Evolutionary conservation across 2,329 filamentous ascomycete genomes (phyloP).

Genomic region (Chrysoporthe deuterocubensis): DNA sequence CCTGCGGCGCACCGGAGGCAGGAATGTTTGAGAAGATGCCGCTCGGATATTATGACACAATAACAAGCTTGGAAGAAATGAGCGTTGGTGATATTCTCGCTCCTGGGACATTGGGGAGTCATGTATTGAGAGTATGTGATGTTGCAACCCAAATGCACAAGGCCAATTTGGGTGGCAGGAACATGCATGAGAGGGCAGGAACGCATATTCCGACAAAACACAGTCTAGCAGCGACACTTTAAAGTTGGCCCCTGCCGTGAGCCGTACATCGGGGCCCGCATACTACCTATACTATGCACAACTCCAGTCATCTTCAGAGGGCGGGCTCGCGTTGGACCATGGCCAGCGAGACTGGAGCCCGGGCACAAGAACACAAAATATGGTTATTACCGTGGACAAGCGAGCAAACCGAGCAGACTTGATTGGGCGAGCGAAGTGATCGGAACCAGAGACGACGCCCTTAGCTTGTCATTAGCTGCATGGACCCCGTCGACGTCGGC

Average conservation of each 20-base stretch:
- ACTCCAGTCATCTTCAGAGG: conserved; percentile 1
- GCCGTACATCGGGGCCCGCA: conserved; percentile 4
- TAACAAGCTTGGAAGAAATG: not conserved
- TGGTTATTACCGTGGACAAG: conserved; percentile 22
- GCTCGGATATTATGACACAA: not conserved
- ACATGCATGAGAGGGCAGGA: not conserved
- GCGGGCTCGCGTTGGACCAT: conserved; percentile 6
- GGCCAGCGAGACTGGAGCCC: conserved; percentile 1
- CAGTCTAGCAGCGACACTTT: not conserved
- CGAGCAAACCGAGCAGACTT: conserved; percentile 12
- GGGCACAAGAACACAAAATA: conserved; percentile 15
- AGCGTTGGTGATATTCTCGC: not conserved
- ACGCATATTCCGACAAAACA: not conserved
- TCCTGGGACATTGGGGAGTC: not conserved
- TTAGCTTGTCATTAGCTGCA: conserved; percentile 17
- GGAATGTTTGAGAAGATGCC: not conserved
- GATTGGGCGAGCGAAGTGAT: conserved; percentile 19
- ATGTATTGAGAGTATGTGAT: not conserved
- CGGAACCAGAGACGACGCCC: conserved; percentile 11
- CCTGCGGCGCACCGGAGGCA: not conserved
- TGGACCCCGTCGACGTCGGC: not conserved
- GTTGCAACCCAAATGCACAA: not conserved
- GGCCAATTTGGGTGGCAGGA: not conserved
- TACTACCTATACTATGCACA: not conserved
- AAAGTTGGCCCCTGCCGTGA: not conserved